A percentile compares a stretch with the other conserved stretches of the same genome.
phyloP scores from a whole-genome alignment of 2,329 filamentous ascomycete species.

The Orbilia javanica region DNA sequence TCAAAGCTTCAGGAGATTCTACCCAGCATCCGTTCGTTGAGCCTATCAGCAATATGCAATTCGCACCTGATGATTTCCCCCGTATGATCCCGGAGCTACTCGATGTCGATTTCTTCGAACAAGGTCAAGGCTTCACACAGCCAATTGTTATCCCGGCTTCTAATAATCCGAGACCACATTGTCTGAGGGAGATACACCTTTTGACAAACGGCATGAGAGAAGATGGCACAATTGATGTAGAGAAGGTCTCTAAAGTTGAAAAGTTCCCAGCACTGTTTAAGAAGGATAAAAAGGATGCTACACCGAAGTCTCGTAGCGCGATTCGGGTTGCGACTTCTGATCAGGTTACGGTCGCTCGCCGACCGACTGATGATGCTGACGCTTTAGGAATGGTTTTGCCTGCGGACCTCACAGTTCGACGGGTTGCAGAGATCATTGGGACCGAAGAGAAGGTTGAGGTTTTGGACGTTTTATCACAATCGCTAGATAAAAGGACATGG shows the following conservation, averaged over 20 bases:
- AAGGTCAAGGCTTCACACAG: conserved; percentile 73
- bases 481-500: conserved; percentile 75
- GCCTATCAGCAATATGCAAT: conserved; percentile 74
- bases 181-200: conserved; percentile 32
- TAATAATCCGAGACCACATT: conserved; percentile 71
- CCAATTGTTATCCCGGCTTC: conserved; percentile 76
- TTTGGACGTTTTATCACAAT: conserved; percentile 78
- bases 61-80: conserved; percentile 74
- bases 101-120: conserved; percentile 74
- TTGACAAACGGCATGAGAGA: conserved; percentile 53
- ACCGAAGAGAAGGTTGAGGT: conserved; percentile 74
- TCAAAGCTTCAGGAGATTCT: conserved; percentile 75
- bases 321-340: conserved; percentile 68
- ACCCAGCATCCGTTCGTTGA: conserved; percentile 77
- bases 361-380: conserved; percentile 71
- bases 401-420: conserved; percentile 73
- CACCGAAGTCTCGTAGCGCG: conserved; percentile 61
- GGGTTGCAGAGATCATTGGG: conserved; percentile 75
- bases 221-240: conserved; percentile 47
- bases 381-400: conserved; percentile 77
- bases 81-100: conserved; percentile 75
- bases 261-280: conserved; percentile 56
- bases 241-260: conserved; percentile 46
- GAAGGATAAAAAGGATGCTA: conserved; percentile 51
- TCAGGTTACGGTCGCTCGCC: conserved; percentile 63